phyloP scores from a whole-genome alignment of 805 yeast species.

The Scheffersomyces stipitis region DNA sequence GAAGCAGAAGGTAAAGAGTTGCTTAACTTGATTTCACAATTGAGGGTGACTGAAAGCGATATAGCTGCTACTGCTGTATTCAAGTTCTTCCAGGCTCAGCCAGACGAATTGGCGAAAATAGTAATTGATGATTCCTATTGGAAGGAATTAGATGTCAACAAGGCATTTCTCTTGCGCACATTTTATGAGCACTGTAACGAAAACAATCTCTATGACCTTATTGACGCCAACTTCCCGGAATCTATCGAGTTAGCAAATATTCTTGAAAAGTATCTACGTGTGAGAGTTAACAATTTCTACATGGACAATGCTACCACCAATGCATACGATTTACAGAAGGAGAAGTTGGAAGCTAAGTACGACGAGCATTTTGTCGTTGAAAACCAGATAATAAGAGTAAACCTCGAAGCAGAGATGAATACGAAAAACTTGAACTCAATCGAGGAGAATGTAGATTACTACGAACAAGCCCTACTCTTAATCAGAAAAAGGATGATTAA shows the following conservation, averaged over 20 bases:
- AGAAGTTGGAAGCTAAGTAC: slow-evolving; percentile 13
- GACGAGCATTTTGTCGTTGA: slow-evolving; percentile 16
- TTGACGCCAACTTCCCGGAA: slow-evolving; percentile 78
- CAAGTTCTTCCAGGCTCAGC: slow-evolving; percentile 58
- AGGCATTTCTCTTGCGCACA: slow-evolving; percentile 67
- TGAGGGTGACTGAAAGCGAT: slow-evolving; percentile 67
- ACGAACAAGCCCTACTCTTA: slow-evolving; percentile 10
- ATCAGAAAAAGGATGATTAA: slow-evolving; percentile 13
- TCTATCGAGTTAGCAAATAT: slow-evolving; percentile 66
- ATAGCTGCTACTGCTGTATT: slow-evolving; percentile 69
- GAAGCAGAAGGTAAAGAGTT: slow-evolving; percentile 66
- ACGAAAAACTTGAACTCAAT: slow-evolving; percentile 9
- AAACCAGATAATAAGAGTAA: slow-evolving; percentile 14
- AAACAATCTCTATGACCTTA: slow-evolving; percentile 47
- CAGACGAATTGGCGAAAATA: slow-evolving; percentile 61
- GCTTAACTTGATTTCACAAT: slow-evolving; percentile 64
- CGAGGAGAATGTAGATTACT: slow-evolving; percentile 10
- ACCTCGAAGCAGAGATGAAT: slow-evolving; percentile 18
- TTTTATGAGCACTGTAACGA: slow-evolving; percentile 65
- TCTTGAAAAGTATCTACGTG: slow-evolving; percentile 55
- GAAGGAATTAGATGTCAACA: slow-evolving; percentile 69
- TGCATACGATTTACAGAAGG: slow-evolving; percentile 14
- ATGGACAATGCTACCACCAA: slow-evolving; percentile 21
- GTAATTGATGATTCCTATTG: slow-evolving; percentile 67
- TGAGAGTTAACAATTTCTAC: slow-evolving; percentile 33